Evolutionary conservation across 1,139 yeast species (phyloP).

Genomic region (Suhomyces kunorum): DNA sequence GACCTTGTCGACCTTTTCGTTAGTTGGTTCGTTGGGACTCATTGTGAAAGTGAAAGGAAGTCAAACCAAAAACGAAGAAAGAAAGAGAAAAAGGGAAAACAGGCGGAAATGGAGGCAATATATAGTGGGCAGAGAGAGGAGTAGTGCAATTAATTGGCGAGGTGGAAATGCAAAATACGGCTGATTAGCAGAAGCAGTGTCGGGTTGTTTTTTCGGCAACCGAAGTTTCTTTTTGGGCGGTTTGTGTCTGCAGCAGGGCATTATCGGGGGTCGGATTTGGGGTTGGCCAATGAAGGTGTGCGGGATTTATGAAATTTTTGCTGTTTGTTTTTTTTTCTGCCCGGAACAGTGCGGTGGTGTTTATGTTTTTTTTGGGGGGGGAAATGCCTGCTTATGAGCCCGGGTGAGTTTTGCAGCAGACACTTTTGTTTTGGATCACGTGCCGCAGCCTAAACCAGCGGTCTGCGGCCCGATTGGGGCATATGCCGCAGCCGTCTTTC

Average conservation of each 20-base stretch:
- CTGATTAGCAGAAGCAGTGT: constrained; percentile 11
- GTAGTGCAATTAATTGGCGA: not conserved
- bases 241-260: constrained; percentile 10
- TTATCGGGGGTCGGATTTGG: constrained; percentile 2
- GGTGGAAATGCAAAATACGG: constrained; percentile 10
- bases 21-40: constrained; percentile 55
- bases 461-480: constrained; percentile 2
- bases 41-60: constrained; percentile 22
- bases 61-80: constrained; percentile 14
- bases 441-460: not conserved
- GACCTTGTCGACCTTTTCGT: constrained; percentile 48
- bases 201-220: constrained; percentile 4
- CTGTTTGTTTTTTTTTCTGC: constrained; percentile 6
- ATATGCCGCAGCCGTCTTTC: constrained; percentile 2
- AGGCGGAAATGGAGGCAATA: constrained; percentile 7
- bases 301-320: constrained; percentile 10
- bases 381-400: constrained; percentile 4
- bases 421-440: not conserved
- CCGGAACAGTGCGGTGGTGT: constrained; percentile 2
- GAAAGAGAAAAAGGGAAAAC: constrained; percentile 10
- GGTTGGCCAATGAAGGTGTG: constrained; percentile 8
- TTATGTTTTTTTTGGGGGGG: constrained; percentile 5
- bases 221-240: constrained; percentile 6
- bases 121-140: constrained; percentile 7
- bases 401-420: not conserved